Percentiles rank a stretch among this genome's conserved stretches.
Conservation (phyloP, 176 grass and related monocot genomes). For the Rhynchospora pubera region DNA sequence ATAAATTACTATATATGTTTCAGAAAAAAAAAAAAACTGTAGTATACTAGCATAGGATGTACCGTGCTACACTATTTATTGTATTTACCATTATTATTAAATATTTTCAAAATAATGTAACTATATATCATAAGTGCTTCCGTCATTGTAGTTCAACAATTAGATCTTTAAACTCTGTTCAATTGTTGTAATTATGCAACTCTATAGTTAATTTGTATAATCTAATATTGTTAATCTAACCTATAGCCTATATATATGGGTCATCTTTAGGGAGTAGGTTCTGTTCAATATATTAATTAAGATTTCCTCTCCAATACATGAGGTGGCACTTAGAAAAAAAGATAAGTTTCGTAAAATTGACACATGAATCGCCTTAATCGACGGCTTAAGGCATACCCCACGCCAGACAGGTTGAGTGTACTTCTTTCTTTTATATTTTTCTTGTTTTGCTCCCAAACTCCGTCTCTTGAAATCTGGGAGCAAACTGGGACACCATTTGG, state of each 20-base stretch:
- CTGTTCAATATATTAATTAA: background rate
- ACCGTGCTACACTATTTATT: background rate
- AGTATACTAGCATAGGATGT: too few relatives aligned
- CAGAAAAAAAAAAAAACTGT: background rate
- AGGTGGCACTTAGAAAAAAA: background rate
- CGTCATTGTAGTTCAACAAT: background rate
- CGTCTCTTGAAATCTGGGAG: background rate
- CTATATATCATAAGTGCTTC: background rate
- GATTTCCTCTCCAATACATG: background rate
- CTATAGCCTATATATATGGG: slow-evolving; percentile 1
- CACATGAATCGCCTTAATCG: background rate
- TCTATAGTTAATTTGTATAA: background rate
- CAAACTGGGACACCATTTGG: background rate
- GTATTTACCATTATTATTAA: background rate
- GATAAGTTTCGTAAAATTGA: background rate
- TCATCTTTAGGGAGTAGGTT: background rate
- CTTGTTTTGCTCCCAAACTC: background rate
- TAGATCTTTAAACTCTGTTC: background rate
- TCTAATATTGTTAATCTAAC: background rate
- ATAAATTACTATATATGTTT: background rate
- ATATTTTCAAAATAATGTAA: background rate
- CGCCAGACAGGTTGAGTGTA: background rate
- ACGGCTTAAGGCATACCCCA: background rate
- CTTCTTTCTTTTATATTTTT: background rate
- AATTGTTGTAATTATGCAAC: background rate